Evolutionary conservation across 306 rosid genomes (phyloP), one percentile per base, ranked within the genome.

Genomic region (Cajanus cajan): DNA sequence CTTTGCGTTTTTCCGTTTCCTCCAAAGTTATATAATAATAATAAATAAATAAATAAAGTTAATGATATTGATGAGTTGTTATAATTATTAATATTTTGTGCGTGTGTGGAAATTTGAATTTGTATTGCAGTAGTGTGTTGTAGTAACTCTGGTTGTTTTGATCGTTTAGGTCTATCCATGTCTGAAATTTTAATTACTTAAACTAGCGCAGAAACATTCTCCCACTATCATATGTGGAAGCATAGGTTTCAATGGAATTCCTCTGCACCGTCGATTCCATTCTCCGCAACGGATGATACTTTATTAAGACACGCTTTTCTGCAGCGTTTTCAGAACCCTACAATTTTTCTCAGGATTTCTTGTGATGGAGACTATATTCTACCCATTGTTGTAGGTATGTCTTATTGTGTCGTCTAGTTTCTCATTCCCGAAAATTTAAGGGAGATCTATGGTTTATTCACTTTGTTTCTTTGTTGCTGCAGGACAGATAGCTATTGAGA

Each of bases 381-480:
- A 43, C 99, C 99, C 31, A 89, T 96, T 84, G 91, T 91, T 85
- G 99, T 91, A 74, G 99, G 99, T 94, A 87, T 21, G 72, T n/a
- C 71, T 1, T 5, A 34, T 14, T 9, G 34, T 75, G 8, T 18
- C 21, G 63, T 72, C 4, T 33, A 22, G 34, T 68, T 78, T 79
- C 9, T 15, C 13, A 47, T 80, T 58, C 25, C 59, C 67, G 61
- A 12, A 73, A 28, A 28, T 48, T 80, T 84, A 71, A 3, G 73
- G 24, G 24, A 52, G 31, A 65, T 16, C 45, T 13, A 2, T 62
- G 62, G 62, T 48, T 45, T 73, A 51, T 41, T 67, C 40, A 73
- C 48, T 73, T 84, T 37, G 21, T 3, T 69, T 75, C 71, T 74
- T 36, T 76, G 72, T 78, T 61, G 50, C 39, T 88, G 66, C 89